Evolutionary conservation across 305 asterid genomes (phyloP), one percentile per base, ranked within the genome.

Genomic region (Plantago coronopus): DNA sequence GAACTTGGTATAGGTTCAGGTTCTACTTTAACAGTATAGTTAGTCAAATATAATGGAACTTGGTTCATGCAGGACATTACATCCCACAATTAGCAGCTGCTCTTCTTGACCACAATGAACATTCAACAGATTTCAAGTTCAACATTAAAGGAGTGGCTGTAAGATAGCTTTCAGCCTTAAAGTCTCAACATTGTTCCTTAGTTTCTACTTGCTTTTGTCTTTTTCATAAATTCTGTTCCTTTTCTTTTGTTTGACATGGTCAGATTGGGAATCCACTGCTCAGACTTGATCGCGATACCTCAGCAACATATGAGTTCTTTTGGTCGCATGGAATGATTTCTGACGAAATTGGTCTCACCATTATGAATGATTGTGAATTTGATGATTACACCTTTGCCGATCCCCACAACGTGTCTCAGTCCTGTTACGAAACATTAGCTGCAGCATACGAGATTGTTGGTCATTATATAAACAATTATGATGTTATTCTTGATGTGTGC

Each of bases 301-400:
- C 98, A 38, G 89, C 97, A 69, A 77, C 85, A 22, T 86, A 79
- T 15, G 97, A 91, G 10, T 91, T 47, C 74, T 91, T 80, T 65
- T 91, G 97, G 98, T 91, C 98, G 11, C 98, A 89, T 38, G 98
- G 98, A 22, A 86, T 91, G 97, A 89, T 91, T 59, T 91, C 98
- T 45, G 98, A 91, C 72, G 98, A 91, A 75, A 25, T 76, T 12
- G 91, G 96, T 38, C 87, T 81, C 38, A 48, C 91, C 64, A 83
- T 91, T 46, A 86, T 74, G 82, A 84, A 76, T 57, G 90, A 86
- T 19, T 91, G 98, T 46, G 82, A 91, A 31, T 89, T 91, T 63
- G 95, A 86, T 7, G 97, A 91, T 63, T 91, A 91, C 54, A 73
- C 89, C 0, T 91, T 76, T 57, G 82, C 72, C 15, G 68, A 75